Percentiles rank a stretch among this genome's conserved stretches.
These are phyloP conservation scores for Thielaviopsis populi DNA, from an alignment of 2,329 filamentous ascomycete species.

Conservation along the genomic window DNA sequence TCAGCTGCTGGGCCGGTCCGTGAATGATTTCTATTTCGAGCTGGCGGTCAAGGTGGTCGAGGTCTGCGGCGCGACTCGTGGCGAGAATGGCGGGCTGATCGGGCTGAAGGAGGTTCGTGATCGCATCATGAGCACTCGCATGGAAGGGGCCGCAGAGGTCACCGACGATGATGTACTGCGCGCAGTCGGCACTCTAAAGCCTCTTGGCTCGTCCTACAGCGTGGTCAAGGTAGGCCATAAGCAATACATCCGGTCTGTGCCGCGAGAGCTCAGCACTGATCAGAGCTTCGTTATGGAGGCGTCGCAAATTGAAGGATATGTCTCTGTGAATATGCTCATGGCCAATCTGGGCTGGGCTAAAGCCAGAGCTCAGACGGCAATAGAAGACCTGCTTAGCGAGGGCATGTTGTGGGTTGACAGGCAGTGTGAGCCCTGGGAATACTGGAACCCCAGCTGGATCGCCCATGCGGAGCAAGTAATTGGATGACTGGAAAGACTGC, in stretches of 20 bases:
- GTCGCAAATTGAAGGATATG: conserved; percentile 75
- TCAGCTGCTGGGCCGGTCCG: conserved; percentile 75
- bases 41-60: conserved; percentile 92
- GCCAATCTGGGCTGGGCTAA: conserved; percentile 75
- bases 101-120: conserved; percentile 68
- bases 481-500: neutral
- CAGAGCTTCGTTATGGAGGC: conserved; percentile 87
- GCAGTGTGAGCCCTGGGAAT: conserved; percentile 68
- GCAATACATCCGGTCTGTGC: conserved; percentile 80
- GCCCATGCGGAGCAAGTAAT: conserved; percentile 23
- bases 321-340: conserved; percentile 78
- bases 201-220: conserved; percentile 75
- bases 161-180: conserved; percentile 87
- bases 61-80: conserved; percentile 70
- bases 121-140: conserved; percentile 54
- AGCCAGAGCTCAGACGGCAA: conserved; percentile 70
- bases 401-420: conserved; percentile 90
- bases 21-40: conserved; percentile 98
- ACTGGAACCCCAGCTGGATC: conserved; percentile 78
- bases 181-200: conserved; percentile 73
- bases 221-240: conserved; percentile 71
- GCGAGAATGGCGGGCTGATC: conserved; percentile 86
- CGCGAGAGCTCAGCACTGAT: conserved; percentile 88
- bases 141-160: conserved; percentile 63
- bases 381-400: conserved; percentile 78